A percentile compares a stretch with the other conserved stretches of the same genome.
phyloP scores from a whole-genome alignment of 1,139 yeast genomes.

The Hansenula lynferdii region DNA sequence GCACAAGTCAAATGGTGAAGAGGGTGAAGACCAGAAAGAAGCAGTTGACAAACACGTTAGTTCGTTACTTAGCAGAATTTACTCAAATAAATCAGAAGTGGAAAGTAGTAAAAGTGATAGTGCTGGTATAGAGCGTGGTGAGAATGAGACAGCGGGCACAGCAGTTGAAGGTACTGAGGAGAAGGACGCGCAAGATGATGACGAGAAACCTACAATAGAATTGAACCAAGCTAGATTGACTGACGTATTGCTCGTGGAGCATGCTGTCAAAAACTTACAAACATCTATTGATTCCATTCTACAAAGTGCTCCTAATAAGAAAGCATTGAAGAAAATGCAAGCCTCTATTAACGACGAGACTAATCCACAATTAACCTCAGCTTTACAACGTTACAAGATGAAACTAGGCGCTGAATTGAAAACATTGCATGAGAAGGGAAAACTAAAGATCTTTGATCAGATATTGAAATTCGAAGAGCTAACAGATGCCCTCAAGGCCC shows the following conservation, averaged over 20 bases:
- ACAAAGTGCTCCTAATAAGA: constrained; percentile 47
- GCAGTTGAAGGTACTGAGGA: constrained; percentile 1
- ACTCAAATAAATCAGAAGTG: constrained; percentile 1
- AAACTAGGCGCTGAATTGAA: constrained; percentile 58
- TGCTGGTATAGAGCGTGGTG: too few relatives aligned
- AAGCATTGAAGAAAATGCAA: constrained; percentile 35
- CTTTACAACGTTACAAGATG: constrained; percentile 52
- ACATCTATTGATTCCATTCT: constrained; percentile 48
- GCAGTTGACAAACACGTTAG: too few relatives aligned
- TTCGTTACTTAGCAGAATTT: too few relatives aligned
- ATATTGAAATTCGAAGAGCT: constrained; percentile 27
- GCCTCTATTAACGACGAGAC: constrained; percentile 33
- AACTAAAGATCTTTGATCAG: constrained; percentile 44
- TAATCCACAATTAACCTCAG: constrained; percentile 31
- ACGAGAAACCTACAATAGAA: constrained; percentile 3
- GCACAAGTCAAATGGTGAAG: too few relatives aligned
- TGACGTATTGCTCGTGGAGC: constrained; percentile 40
- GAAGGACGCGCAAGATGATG: neutral
- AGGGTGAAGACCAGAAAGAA: too few relatives aligned
- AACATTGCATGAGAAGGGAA: constrained; percentile 42
- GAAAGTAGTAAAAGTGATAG: too few relatives aligned
- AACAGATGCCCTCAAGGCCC: neutral
- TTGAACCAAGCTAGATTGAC: constrained; percentile 18
- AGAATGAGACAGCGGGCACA: too few relatives aligned
- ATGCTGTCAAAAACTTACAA: constrained; percentile 45